Conservation (phyloP, 371 early-diverging fungal species). For the Fennellomyces sp. region DNA sequence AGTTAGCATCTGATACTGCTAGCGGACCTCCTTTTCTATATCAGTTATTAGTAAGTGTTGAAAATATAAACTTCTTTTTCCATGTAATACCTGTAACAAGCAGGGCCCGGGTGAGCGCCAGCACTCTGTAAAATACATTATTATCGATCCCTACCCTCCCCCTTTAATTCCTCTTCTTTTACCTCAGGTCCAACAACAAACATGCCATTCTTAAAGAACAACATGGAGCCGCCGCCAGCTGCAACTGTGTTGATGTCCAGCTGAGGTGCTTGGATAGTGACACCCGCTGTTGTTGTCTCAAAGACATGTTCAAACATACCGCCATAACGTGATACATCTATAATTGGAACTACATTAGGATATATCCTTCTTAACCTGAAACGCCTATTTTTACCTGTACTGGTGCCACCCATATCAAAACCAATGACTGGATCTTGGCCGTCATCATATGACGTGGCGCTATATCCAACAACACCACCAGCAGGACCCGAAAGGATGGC, state of each 20-base stretch:
- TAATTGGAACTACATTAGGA: not conserved
- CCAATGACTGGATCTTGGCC: constrained; percentile 82
- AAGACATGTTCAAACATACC: constrained; percentile 92
- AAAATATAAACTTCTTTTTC: not conserved
- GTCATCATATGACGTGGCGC: constrained; percentile 74
- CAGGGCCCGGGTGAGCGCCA: constrained; percentile 95
- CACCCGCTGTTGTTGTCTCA: constrained; percentile 93
- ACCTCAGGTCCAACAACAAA: constrained; percentile 94
- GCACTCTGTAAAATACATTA: constrained; percentile 63
- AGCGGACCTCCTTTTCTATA: constrained; percentile 93
- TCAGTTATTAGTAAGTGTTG: not conserved
- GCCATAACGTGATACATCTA: constrained; percentile 91
- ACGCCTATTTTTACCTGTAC: constrained; percentile 61
- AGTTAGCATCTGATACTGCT: constrained; percentile 94
- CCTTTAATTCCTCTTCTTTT: not conserved
- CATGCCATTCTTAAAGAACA: constrained; percentile 92
- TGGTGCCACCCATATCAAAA: constrained; percentile 97
- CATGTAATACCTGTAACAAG: constrained; percentile 64
- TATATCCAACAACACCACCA: constrained; percentile 94
- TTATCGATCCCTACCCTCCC: not conserved
- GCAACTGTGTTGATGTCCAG: constrained; percentile 95
- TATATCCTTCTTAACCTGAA: no score
- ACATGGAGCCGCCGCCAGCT: constrained; percentile 95
- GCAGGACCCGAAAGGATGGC: constrained; percentile 97
- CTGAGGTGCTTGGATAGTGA: constrained; percentile 95